Percentiles rank a stretch among this genome's conserved stretches.
Evolutionary conservation across 176 grass and related monocot genomes (phyloP).

Genomic region (Chloris gayana): DNA sequence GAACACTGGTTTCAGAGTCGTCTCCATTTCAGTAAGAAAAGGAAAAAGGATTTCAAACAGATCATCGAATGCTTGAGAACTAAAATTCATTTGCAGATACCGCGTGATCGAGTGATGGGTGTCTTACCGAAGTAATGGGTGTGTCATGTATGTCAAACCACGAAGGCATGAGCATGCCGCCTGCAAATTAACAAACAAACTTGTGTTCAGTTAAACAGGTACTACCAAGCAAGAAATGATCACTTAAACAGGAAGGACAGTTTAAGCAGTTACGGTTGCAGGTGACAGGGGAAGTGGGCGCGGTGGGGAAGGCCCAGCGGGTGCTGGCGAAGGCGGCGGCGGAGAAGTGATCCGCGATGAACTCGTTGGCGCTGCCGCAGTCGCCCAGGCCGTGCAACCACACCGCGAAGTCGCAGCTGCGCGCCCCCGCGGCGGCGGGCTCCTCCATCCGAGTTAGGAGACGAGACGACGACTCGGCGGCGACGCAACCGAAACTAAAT

Average conservation of each 20-base stretch:
- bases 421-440: not conserved
- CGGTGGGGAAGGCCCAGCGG: constrained; percentile 67
- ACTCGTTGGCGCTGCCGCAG: constrained; percentile 64
- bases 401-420: constrained; percentile 39
- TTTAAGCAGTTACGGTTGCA: constrained; percentile 53
- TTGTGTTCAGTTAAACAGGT: not conserved
- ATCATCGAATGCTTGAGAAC: not conserved
- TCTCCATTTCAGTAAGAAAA: not conserved
- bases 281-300: constrained; percentile 49
- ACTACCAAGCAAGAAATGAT: not conserved
- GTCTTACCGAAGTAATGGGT: constrained; percentile 60
- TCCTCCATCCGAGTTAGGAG: constrained; percentile 26
- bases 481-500: not conserved
- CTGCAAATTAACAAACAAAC: constrained; percentile 26
- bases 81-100: not conserved
- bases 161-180: constrained; percentile 69
- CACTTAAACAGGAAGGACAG: not conserved
- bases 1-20: not conserved
- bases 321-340: constrained; percentile 52
- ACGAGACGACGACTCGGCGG: not conserved
- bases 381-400: constrained; percentile 78
- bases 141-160: constrained; percentile 77
- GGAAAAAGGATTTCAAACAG: not conserved
- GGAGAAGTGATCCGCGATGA: constrained; percentile 43
- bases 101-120: not conserved